Evolutionary conservation across 2,329 filamentous ascomycete genomes (phyloP).

Genomic region (Fusarium drepaniforme): DNA sequence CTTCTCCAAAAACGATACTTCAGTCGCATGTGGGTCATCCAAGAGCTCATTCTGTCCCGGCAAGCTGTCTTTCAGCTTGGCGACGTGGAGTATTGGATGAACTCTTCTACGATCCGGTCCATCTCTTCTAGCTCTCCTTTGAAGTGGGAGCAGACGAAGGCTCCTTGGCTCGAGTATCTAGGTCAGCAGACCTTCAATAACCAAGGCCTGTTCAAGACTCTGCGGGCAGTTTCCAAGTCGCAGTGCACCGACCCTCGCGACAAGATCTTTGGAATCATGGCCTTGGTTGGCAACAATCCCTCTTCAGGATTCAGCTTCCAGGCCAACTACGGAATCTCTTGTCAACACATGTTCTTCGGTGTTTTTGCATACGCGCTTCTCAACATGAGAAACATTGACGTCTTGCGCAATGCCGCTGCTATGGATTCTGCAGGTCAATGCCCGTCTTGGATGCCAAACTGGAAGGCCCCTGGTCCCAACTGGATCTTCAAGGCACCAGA

Average conservation of each 20-base stretch:
- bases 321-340: background rate
- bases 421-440: background rate
- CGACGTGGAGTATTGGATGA: background rate
- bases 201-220: background rate
- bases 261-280: background rate
- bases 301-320: background rate
- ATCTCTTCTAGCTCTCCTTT: no score
- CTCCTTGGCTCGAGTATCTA: background rate
- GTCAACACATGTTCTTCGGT: background rate
- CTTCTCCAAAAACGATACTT: background rate
- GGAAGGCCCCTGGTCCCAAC: rapidly evolving
- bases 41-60: background rate
- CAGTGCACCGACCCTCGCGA: background rate
- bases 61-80: background rate
- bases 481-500: background rate
- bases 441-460: background rate
- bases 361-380: background rate
- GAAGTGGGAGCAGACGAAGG: background rate
- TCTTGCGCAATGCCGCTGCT: background rate
- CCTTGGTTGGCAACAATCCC: rapidly evolving
- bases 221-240: background rate
- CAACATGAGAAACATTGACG: background rate
- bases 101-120: background rate
- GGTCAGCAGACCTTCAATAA: rapidly evolving
- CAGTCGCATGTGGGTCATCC: background rate